Evolutionary conservation across 257 asterid genomes (phyloP).

Genomic region (Solanum pinnatisectum): DNA sequence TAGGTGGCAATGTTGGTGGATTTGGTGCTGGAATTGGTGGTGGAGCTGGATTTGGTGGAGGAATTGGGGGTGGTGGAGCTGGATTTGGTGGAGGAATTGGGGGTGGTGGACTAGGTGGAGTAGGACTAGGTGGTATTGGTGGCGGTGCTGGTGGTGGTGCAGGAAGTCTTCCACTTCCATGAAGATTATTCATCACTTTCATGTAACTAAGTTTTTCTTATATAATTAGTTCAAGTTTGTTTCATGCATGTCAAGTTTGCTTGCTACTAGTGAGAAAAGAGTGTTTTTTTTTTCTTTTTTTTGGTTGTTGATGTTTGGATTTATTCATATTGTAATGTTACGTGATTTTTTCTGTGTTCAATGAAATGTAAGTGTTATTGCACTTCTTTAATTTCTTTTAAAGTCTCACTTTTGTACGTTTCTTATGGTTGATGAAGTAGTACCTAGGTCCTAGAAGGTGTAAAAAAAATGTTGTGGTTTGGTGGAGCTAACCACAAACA

Average conservation of each 20-base stretch:
- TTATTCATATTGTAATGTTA: neutral
- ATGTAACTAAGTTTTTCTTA: neutral
- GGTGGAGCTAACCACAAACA: neutral
- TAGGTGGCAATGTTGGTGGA: conserved; percentile 9
- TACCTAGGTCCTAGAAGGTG: too few relatives aligned
- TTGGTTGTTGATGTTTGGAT: neutral
- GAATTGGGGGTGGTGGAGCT: conserved; percentile 5
- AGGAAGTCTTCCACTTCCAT: conserved; percentile 20
- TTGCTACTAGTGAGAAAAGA: neutral
- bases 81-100: conserved; percentile 5
- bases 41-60: conserved; percentile 3
- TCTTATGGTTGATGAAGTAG: neutral
- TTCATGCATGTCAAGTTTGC: neutral
- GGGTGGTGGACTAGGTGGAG: conserved; percentile 14
- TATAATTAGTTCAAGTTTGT: neutral
- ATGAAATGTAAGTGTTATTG: neutral
- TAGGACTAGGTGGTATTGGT: neutral
- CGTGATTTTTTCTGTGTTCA: neutral
- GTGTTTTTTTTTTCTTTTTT: neutral
- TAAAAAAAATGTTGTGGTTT: too few relatives aligned
- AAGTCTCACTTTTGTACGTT: neutral
- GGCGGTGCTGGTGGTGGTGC: conserved; percentile 14
- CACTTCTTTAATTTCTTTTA: neutral
- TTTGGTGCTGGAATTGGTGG: neutral
- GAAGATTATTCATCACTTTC: neutral